phyloP scores from a whole-genome alignment of 1,284 basidiomycete genomes.

The Agroathelia rolfsii region DNA sequence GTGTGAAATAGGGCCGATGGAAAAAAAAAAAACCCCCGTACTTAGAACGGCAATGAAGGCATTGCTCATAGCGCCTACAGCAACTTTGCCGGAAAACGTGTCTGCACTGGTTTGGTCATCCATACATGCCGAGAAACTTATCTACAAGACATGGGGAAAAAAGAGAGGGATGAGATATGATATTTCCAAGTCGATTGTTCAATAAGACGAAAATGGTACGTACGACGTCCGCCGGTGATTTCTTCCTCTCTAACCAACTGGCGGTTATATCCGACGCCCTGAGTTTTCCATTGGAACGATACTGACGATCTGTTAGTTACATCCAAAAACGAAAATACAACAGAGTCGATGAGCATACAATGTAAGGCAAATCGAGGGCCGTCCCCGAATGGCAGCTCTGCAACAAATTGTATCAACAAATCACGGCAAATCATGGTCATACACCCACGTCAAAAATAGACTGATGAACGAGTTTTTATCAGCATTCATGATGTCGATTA shows the following conservation, averaged over 20 bases:
- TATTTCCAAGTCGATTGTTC: not conserved
- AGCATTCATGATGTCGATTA: no score
- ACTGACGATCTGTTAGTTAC: no score
- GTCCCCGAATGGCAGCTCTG: constrained; percentile 64
- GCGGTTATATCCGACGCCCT: constrained; percentile 41
- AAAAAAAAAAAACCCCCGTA: constrained; percentile 20
- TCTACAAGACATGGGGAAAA: constrained; percentile 14
- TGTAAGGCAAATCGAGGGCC: constrained; percentile 55
- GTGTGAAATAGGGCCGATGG: not conserved
- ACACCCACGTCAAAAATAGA: constrained; percentile 73
- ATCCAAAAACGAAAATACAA: not conserved
- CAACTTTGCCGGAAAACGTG: constrained; percentile 36
- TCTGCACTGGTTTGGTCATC: constrained; percentile 69
- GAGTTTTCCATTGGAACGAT: constrained; percentile 23
- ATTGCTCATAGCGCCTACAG: constrained; percentile 74
- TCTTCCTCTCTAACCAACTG: no score
- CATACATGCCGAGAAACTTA: constrained; percentile 61
- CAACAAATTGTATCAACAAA: constrained; percentile 4
- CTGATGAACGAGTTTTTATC: no score
- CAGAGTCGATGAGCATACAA: constrained; percentile 25
- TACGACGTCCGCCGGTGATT: constrained; percentile 32
- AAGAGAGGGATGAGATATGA: constrained; percentile 1
- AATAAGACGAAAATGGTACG: constrained; percentile 14
- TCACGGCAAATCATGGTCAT: not conserved
- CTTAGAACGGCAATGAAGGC: constrained; percentile 66